Evolutionary conservation across 352 stramenopile genomes (phyloP).

Genomic region (Pythium monospermum): DNA sequence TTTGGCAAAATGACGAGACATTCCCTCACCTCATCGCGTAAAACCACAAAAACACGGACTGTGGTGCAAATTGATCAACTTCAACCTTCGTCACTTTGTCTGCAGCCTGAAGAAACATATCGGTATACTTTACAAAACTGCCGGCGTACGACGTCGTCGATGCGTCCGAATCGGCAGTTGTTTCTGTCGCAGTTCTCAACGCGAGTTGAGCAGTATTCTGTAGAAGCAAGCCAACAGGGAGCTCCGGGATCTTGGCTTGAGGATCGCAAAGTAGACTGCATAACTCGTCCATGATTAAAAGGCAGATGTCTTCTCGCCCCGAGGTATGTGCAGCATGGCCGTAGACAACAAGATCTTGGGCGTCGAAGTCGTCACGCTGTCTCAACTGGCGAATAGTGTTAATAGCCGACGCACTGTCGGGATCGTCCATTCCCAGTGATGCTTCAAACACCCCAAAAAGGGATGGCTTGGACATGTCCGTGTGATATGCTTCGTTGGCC

Average conservation of each 20-base stretch:
- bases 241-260: neutral
- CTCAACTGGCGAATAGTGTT: slow-evolving; percentile 34
- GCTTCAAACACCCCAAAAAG: slow-evolving; percentile 52
- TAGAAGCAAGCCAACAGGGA: slow-evolving; percentile 39
- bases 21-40: slow-evolving; percentile 59
- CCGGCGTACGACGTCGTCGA: slow-evolving; percentile 19
- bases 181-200: slow-evolving; percentile 20
- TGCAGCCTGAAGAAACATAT: slow-evolving; percentile 29
- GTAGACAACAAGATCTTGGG: slow-evolving; percentile 52
- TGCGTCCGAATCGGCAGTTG: neutral
- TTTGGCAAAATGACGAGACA: too few relatives aligned
- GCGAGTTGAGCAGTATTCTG: slow-evolving; percentile 71
- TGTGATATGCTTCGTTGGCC: slow-evolving; percentile 40
- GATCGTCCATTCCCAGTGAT: slow-evolving; percentile 18
- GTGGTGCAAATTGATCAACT: slow-evolving; percentile 23
- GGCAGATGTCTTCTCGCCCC: slow-evolving; percentile 29
- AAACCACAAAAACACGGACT: slow-evolving; percentile 69
- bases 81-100: slow-evolving; percentile 6
- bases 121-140: slow-evolving; percentile 40
- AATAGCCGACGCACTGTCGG: slow-evolving; percentile 7
- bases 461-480: slow-evolving; percentile 57
- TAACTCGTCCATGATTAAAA: slow-evolving; percentile 56
- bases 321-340: slow-evolving; percentile 34
- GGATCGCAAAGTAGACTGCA: slow-evolving; percentile 16
- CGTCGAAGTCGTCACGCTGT: slow-evolving; percentile 54